Conservation (phyloP, 139 green algal genomes). For the Closterium sp. region DNA sequence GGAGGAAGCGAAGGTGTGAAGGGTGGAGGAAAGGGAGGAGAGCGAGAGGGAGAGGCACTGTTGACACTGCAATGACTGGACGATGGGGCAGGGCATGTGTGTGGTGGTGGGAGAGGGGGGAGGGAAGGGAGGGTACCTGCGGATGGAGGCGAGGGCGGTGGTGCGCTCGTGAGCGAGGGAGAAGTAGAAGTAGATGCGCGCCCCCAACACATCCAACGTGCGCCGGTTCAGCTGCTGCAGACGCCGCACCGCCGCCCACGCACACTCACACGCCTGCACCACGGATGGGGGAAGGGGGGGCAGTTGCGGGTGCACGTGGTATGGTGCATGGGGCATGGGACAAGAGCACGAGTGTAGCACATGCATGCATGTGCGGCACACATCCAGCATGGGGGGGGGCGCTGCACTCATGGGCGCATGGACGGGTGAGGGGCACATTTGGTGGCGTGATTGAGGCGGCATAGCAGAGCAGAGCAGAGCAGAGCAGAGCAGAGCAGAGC, state of each 20-base stretch:
- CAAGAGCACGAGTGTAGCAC: no score
- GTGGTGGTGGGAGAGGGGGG: not conserved
- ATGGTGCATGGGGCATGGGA: not conserved
- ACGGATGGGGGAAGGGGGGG: no score
- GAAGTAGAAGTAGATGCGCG: conserved; percentile 91
- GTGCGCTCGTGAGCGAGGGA: conserved; percentile 74
- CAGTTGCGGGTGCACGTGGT: not conserved
- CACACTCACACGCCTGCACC: conserved; percentile 34
- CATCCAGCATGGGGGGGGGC: no score
- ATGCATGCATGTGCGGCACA: no score
- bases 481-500: no score
- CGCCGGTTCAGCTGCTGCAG: conserved; percentile 79
- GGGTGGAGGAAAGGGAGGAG: not conserved
- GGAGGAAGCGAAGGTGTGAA: not conserved
- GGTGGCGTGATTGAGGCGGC: not conserved
- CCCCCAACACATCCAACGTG: conserved; percentile 85
- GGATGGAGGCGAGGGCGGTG: conserved; percentile 70
- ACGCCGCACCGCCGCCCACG: conserved; percentile 42
- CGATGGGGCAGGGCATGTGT: not conserved
- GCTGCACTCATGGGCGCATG: no score
- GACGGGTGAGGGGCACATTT: not conserved
- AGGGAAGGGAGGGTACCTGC: conserved; percentile 51
- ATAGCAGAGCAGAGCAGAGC: not conserved
- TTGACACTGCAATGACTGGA: not conserved
- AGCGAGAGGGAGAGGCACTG: not conserved